Percentiles rank a stretch among this genome's conserved stretches.
Evolutionary conservation across 192 early-diverging fungal genomes (phyloP).

Genomic region (Coemansia sp.): DNA sequence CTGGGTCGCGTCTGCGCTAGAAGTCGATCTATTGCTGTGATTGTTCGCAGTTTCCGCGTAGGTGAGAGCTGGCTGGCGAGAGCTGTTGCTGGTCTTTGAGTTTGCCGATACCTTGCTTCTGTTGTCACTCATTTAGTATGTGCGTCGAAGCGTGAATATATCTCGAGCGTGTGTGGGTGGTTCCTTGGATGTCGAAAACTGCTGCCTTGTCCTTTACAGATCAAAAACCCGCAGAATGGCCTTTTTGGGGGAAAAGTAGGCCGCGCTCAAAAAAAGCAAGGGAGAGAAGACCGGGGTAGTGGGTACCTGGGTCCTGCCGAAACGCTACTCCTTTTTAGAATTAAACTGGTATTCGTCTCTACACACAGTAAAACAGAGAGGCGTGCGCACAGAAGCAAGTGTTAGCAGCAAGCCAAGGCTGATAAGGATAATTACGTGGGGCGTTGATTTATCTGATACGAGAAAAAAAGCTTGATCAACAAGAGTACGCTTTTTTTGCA

Average conservation of each 20-base stretch:
- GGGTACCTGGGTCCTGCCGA: neutral
- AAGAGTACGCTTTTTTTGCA: neutral
- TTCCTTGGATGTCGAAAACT: neutral
- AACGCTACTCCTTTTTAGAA: slow-evolving; percentile 14
- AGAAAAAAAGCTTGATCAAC: slow-evolving; percentile 1
- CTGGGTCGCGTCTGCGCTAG: slow-evolving; percentile 19
- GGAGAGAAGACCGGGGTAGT: neutral
- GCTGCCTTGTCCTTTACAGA: neutral
- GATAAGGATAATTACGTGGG: neutral
- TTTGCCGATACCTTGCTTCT: slow-evolving; percentile 41
- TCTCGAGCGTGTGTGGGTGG: neutral
- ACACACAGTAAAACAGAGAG: slow-evolving; percentile 7
- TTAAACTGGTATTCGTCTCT: slow-evolving; percentile 32
- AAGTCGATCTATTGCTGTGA: slow-evolving; percentile 5
- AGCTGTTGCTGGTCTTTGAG: slow-evolving; percentile 46
- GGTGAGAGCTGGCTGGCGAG: slow-evolving; percentile 38
- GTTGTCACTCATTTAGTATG: slow-evolving; percentile 49
- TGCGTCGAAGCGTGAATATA: neutral
- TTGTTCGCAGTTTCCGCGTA: slow-evolving; percentile 48
- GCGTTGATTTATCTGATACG: neutral
- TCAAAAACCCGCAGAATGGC: neutral
- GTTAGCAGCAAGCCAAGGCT: neutral
- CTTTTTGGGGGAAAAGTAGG: neutral
- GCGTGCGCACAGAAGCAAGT: neutral
- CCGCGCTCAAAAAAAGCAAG: slow-evolving; percentile 1